phyloP scores from a whole-genome alignment of 208 protist genomes.

The Acanthamoeba royreba region DNA sequence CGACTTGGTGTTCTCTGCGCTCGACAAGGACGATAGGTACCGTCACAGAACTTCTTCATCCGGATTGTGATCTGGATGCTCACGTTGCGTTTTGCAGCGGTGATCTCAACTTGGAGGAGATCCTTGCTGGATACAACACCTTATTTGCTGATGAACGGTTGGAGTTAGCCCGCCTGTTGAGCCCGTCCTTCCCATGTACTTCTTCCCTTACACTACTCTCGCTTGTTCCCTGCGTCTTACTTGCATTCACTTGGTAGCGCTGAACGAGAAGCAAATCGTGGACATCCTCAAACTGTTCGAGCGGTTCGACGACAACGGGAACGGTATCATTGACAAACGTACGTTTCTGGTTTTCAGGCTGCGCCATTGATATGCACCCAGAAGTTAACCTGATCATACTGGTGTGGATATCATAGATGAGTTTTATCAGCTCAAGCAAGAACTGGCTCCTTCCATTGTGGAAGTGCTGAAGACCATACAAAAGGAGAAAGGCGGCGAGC shows the following conservation, averaged over 20 bases:
- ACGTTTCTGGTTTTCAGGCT: too few species aligned
- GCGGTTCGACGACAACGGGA: not conserved
- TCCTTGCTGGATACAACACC: not conserved
- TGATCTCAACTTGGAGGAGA: not conserved
- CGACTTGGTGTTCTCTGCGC: not conserved
- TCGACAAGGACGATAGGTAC: constrained; percentile 38
- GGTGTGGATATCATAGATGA: not conserved
- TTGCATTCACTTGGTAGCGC: not conserved
- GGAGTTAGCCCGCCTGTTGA: not conserved
- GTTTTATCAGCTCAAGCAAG: constrained; percentile 36
- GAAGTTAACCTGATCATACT: not conserved
- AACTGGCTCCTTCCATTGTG: not conserved
- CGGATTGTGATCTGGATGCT: not conserved
- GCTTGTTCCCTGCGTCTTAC: not conserved
- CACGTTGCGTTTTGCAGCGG: not conserved
- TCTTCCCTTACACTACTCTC: too few species aligned
- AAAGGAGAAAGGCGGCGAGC: not conserved
- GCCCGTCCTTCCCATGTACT: not conserved
- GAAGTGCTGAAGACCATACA: not conserved
- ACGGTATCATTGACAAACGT: constrained; percentile 31
- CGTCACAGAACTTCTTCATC: too few species aligned
- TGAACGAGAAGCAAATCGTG: constrained; percentile 4
- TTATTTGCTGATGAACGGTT: not conserved
- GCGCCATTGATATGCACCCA: too few species aligned
- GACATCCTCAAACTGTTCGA: not conserved